Percentiles rank a stretch among this genome's conserved stretches.
Conservation (phyloP, 228 moss, liverwort and hornwort species). For the Sphagnum fallax region DNA sequence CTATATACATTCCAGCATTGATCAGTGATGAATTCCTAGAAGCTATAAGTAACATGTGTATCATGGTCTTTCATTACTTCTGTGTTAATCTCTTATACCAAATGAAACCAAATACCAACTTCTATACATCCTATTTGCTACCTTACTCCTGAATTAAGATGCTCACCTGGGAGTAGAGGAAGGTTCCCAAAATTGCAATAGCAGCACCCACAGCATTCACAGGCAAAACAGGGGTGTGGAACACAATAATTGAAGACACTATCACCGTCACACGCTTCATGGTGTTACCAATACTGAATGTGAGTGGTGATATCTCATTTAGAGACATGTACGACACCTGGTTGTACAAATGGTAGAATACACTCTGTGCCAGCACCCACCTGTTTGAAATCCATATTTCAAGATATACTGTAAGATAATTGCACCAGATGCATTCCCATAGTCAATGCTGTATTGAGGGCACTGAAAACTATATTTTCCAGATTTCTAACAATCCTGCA, state of each 20-base stretch:
- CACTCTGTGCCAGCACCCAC: constrained; percentile 72
- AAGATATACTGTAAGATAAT: too few relatives aligned
- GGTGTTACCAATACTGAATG: constrained; percentile 83
- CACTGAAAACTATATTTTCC: too few relatives aligned
- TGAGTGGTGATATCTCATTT: constrained; percentile 74
- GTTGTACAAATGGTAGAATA: constrained; percentile 84
- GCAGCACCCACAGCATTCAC: constrained; percentile 60
- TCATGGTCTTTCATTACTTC: too few relatives aligned
- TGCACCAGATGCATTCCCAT: too few relatives aligned
- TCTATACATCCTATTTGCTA: neutral
- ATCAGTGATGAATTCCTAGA: too few relatives aligned
- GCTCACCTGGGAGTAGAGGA: constrained; percentile 69
- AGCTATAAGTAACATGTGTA: too few relatives aligned
- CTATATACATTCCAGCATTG: too few relatives aligned
- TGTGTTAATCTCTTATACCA: too few relatives aligned
- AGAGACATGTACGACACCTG: constrained; percentile 84
- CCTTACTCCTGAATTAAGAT: neutral
- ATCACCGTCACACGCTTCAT: constrained; percentile 72
- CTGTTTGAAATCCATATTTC: constrained; percentile 12
- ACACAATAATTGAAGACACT: constrained; percentile 66
- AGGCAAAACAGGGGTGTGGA: constrained; percentile 59
- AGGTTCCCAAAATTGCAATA: constrained; percentile 72
- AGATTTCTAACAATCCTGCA: too few relatives aligned
- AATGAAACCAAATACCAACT: neutral
- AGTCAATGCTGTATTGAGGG: too few relatives aligned